Evolutionary conservation across 2,329 filamentous ascomycete species (phyloP), one percentile per base, ranked within the genome.

Genomic region (Ascochyta fabae): DNA sequence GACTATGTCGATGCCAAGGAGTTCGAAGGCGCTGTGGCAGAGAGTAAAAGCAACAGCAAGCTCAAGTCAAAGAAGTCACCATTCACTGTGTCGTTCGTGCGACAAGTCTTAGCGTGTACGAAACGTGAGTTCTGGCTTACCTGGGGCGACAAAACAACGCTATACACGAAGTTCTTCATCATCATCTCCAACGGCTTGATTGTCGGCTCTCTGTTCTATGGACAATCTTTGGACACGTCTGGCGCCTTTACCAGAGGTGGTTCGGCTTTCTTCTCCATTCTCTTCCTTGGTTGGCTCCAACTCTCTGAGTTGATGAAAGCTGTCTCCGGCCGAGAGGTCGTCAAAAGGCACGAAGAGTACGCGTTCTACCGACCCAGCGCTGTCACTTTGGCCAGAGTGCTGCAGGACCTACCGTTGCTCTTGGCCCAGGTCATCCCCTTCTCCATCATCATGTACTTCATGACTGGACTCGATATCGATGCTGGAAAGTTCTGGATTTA

Each of bases 71-170:
- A 90, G 65, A 88, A 88, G 59, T 91, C 88, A 4, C 85, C 86
- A 16, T 95, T 92, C 75, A 94, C 90, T 0, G 86, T 94, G 51
- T 90, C 87, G 10, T 89, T 93, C 68, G 77, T 82, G 39, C 83
- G 85, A 5, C 91, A 95, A 74, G 87, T 95, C 1, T 70, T 84
- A 26, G 85, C 86, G 80, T 88, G 78, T 58, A 89, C 88, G 0
- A 81, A 86, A 62, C 84, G 91, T 38, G 90, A 95, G 73, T 87
- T 91, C 56, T 92, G 90, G 88, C 83, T 96, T 27, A 84, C 92
- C 26, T 84, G 85, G 69, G 90, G 90, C 35, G 90, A 96, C 74
- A 87, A 83, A 56, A 87, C 86, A 0, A 88, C 89, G 0, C 80
- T 95, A 1, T 62, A 62, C 72, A 94, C 90, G 36, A 95, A 94